Evolutionary conservation across 2,329 filamentous ascomycete species (phyloP), one percentile per base, ranked within the genome.

Genomic region (Fusarium kyushuense): DNA sequence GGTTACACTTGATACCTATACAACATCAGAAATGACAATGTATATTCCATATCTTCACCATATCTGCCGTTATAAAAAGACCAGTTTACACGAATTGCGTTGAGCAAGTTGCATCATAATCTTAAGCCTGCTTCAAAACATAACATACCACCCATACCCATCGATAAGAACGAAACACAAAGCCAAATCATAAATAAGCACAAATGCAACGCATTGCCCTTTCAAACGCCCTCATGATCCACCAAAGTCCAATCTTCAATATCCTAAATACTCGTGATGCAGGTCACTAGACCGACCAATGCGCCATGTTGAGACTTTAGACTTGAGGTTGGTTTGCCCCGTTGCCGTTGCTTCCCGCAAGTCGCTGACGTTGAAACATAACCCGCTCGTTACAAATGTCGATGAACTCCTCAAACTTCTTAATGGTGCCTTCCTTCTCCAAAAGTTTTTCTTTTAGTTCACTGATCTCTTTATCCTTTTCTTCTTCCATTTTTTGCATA

Each of bases 401-500:
- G 72, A 90, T 90, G 54, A 90, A 90, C 84, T 89, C 88, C 77
- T 90, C 88, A 69, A 90, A 90, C 73, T 86, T 88, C 63, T 84
- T 77, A 56, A 90, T 90, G 61, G 86, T 83, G 72, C 84, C 83
- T 63, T 89, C 86, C 76, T 90, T 90, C 61, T 90, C 87, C 40
- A 84, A 84, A 17, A 94, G 76, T 72, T 88, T 83, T 56, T 83
- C 81, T 71, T 87, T 87, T 58, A 90, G 77, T 1, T 83, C 82
- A 17, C 86, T 86, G 41, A 90, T 83, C 72, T 88, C 84, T 58
- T 87, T 87, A 59, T 85, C 80, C 54, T 80, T 86, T 6, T 89
- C 86, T 40, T 86, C 84, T 65, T 84, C 83, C 53, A 87, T 74
- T 72, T 86, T 84, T 51, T 85, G 81, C 47, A 87, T 75, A 36